Evolutionary conservation across 306 rosid species (phyloP).

Genomic region (Glycine tomentella): DNA sequence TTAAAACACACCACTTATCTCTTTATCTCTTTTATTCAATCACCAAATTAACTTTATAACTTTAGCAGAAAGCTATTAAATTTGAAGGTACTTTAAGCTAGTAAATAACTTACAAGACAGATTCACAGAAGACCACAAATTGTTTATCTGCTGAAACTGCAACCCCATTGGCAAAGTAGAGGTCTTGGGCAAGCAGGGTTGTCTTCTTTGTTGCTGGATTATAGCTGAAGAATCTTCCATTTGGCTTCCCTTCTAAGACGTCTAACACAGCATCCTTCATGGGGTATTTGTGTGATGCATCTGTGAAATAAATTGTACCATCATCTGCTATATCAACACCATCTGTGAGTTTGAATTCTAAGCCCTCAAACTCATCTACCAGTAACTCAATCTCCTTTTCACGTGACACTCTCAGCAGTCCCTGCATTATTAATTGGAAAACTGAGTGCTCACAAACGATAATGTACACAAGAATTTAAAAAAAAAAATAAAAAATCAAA

Average conservation of each 20-base stretch:
- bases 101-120: slow-evolving; percentile 48
- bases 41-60: not conserved
- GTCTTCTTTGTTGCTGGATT: slow-evolving; percentile 65
- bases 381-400: slow-evolving; percentile 59
- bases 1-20: no score
- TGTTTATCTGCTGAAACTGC: slow-evolving; percentile 69
- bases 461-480: not conserved
- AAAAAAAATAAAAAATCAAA: not conserved
- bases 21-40: not conserved
- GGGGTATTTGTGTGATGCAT: slow-evolving; percentile 64
- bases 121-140: slow-evolving; percentile 67
- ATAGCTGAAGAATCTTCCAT: slow-evolving; percentile 70
- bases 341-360: slow-evolving; percentile 60
- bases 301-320: slow-evolving; percentile 77
- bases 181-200: slow-evolving; percentile 53
- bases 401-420: slow-evolving; percentile 59
- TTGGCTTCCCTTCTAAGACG: slow-evolving; percentile 61
- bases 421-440: slow-evolving; percentile 49
- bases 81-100: not conserved
- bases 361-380: slow-evolving; percentile 57
- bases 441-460: no score
- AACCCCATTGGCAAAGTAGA: slow-evolving; percentile 77
- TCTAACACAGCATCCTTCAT: slow-evolving; percentile 34
- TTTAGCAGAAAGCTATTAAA: no score
- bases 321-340: slow-evolving; percentile 72